Conservation (phyloP, 2,329 filamentous ascomycete genomes). For the Ilyonectria sp. region DNA sequence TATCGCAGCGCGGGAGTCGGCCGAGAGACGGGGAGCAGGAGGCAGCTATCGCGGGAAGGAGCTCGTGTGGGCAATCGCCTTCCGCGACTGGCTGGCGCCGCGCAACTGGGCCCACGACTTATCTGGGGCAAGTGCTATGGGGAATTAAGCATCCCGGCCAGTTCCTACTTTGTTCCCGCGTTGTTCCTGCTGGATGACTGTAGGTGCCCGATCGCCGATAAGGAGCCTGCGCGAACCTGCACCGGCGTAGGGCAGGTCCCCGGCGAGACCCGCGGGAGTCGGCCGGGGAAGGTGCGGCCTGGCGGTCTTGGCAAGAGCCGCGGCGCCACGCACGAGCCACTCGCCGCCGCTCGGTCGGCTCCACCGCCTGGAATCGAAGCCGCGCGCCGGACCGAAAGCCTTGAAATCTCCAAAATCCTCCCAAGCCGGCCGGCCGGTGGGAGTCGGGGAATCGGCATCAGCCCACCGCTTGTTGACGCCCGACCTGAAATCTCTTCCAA, state of each 20-base stretch:
- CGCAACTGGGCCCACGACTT: slow-evolving; percentile 2
- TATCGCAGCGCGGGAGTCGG: slow-evolving; percentile 33
- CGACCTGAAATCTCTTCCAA: not conserved
- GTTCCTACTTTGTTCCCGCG: not conserved
- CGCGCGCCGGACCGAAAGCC: slow-evolving; percentile 39
- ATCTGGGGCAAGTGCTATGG: slow-evolving; percentile 7
- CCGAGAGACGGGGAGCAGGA: slow-evolving; percentile 1
- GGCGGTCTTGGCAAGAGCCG: slow-evolving; percentile 9
- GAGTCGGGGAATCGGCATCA: slow-evolving; percentile 29
- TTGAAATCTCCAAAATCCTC: slow-evolving; percentile 21
- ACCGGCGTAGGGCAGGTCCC: not conserved
- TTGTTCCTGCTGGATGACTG: not conserved
- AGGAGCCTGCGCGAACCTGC: not conserved
- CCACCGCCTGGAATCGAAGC: slow-evolving; percentile 23
- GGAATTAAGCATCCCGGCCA: slow-evolving; percentile 12
- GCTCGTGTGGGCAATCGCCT: not conserved
- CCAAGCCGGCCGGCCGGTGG: slow-evolving; percentile 19
- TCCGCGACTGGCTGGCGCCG: slow-evolving; percentile 25
- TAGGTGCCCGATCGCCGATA: not conserved
- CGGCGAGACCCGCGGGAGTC: slow-evolving; percentile 22
- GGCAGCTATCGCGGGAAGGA: slow-evolving; percentile 21
- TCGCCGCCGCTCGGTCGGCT: slow-evolving; percentile 25
- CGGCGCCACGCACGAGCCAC: slow-evolving; percentile 25
- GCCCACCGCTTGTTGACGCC: not conserved
- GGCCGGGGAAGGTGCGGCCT: slow-evolving; percentile 23